Evolutionary conservation across 352 stramenopile genomes (phyloP).

Genomic region (Globisporangium okanoganense): DNA sequence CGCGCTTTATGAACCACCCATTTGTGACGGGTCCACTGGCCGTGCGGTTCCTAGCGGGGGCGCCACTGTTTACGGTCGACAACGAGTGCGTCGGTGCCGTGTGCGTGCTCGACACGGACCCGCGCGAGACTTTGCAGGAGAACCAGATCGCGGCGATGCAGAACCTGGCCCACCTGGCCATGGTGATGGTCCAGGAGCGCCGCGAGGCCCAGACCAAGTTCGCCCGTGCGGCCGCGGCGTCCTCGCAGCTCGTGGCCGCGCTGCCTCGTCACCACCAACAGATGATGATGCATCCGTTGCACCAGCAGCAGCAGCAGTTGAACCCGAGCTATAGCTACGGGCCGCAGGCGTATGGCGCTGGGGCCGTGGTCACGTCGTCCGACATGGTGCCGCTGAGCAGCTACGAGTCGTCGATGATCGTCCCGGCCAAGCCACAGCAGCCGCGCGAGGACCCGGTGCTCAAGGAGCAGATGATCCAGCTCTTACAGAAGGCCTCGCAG

Average conservation of each 20-base stretch:
- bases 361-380: constrained; percentile 25
- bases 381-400: constrained; percentile 73
- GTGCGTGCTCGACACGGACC: constrained; percentile 75
- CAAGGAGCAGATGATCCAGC: constrained; percentile 86
- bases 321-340: constrained; percentile 4
- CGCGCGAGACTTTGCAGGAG: constrained; percentile 56
- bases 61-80: constrained; percentile 87
- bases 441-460: constrained; percentile 65
- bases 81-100: constrained; percentile 75
- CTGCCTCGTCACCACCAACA: constrained; percentile 20
- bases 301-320: constrained; percentile 13
- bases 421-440: constrained; percentile 27
- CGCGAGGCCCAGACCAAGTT: constrained; percentile 64
- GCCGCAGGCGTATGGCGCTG: neutral
- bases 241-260: constrained; percentile 44
- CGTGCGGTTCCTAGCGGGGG: constrained; percentile 93
- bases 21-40: constrained; percentile 88
- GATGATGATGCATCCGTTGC: constrained; percentile 9
- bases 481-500: constrained; percentile 78
- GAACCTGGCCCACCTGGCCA: constrained; percentile 77
- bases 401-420: constrained; percentile 49
- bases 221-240: constrained; percentile 27
- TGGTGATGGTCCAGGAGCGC: constrained; percentile 85
- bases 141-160: constrained; percentile 83
- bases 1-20: constrained; percentile 85